phyloP scores from a whole-genome alignment of 2,329 filamentous ascomycete species.

The Lanzia echinophila region DNA sequence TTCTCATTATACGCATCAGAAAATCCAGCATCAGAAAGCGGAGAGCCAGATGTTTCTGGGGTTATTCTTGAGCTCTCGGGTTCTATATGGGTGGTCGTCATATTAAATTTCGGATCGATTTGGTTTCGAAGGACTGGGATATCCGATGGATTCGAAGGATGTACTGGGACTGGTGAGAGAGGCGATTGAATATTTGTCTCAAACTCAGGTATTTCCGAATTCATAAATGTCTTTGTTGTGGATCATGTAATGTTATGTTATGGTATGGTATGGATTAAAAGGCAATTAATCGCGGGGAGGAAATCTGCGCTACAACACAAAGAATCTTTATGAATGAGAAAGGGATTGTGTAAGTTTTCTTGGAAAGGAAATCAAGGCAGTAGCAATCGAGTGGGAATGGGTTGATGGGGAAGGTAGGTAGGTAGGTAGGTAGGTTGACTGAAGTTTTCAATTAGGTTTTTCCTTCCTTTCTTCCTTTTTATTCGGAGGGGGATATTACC shows the following conservation, averaged over 20 bases:
- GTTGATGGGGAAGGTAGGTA: not conserved
- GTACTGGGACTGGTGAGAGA: constrained; percentile 63
- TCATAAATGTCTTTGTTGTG: constrained; percentile 11
- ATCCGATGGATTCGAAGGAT: constrained; percentile 60
- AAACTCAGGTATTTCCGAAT: constrained; percentile 46
- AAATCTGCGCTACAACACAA: not conserved
- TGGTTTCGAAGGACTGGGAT: constrained; percentile 65
- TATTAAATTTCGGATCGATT: constrained; percentile 66
- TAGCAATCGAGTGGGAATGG: not conserved
- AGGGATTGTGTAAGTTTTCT: not conserved
- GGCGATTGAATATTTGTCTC: constrained; percentile 61
- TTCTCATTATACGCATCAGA: constrained; percentile 31
- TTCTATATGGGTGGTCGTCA: constrained; percentile 48
- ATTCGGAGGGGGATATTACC: not conserved
- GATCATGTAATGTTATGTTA: not conserved
- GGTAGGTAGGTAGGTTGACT: not conserved
- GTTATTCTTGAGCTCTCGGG: not conserved
- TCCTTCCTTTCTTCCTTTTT: not conserved
- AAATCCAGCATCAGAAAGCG: constrained; percentile 27
- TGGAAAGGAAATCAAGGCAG: too few relatives aligned
- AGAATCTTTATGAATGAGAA: not conserved
- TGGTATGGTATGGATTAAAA: constrained; percentile 4
- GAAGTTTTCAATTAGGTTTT: not conserved
- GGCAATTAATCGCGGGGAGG: not conserved
- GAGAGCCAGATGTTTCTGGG: constrained; percentile 13